These are phyloP conservation scores for Fistulifera pelliculosa DNA, from an alignment of 108 stramenopile species.

Conservation along the genomic window DNA sequence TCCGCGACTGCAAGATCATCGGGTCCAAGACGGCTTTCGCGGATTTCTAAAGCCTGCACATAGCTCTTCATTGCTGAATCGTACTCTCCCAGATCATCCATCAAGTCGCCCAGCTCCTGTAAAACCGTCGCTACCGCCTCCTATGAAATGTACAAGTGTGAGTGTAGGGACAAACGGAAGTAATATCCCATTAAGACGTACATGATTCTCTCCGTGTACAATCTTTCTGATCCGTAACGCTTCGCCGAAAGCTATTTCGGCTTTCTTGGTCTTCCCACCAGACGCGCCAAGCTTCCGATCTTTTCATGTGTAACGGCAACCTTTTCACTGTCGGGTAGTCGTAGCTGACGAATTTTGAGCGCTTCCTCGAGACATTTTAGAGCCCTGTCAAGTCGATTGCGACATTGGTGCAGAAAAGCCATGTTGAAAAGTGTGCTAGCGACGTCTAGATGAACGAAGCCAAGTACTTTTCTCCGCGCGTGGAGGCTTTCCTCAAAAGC, in stretches of 20 bases:
- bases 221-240: constrained; percentile 49
- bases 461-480: constrained; percentile 56
- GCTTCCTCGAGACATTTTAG: constrained; percentile 65
- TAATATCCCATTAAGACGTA: too few relatives aligned
- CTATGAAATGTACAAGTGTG: too few relatives aligned
- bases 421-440: constrained; percentile 72
- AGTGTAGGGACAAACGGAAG: too few relatives aligned
- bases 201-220: constrained; percentile 53
- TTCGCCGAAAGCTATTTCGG: constrained; percentile 57
- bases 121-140: constrained; percentile 57
- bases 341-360: constrained; percentile 56
- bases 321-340: constrained; percentile 58
- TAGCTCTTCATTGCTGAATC: constrained; percentile 54
- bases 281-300: constrained; percentile 47
- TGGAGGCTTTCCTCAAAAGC: constrained; percentile 58
- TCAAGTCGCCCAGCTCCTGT: constrained; percentile 66
- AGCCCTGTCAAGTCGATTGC: constrained; percentile 47
- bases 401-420: constrained; percentile 45
- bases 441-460: constrained; percentile 70
- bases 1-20: constrained; percentile 55
- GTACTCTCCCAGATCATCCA: constrained; percentile 59
- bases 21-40: constrained; percentile 31
- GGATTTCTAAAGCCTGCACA: constrained; percentile 56
- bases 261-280: constrained; percentile 44
- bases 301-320: constrained; percentile 53